phyloP scores from a whole-genome alignment of 75 land plant species.

The Cryptomeria japonica region DNA sequence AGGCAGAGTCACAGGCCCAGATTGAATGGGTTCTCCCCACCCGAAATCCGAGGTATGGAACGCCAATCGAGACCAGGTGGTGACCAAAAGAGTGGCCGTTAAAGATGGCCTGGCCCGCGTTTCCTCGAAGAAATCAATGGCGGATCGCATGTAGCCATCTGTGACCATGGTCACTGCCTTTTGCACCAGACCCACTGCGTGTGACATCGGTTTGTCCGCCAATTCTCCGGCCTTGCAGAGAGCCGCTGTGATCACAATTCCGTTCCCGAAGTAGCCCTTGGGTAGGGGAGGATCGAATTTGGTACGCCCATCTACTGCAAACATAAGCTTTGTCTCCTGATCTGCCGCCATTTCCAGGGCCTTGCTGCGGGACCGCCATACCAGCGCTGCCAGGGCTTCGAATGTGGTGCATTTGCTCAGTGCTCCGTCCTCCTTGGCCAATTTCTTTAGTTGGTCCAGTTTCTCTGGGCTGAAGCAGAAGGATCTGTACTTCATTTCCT shows the following conservation, averaged over 20 bases:
- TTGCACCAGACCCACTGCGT: conserved; percentile 56
- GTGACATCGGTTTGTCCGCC: conserved; percentile 41
- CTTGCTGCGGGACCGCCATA: conserved; percentile 66
- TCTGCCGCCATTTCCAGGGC: conserved; percentile 51
- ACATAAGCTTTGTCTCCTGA: conserved; percentile 73
- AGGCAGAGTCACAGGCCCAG: conserved; percentile 82
- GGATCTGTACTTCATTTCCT: conserved; percentile 48
- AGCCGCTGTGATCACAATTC: conserved; percentile 66
- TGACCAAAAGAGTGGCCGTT: conserved; percentile 71
- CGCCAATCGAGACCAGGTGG: conserved; percentile 82
- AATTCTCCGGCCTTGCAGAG: conserved; percentile 58
- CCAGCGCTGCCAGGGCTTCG: conserved; percentile 75
- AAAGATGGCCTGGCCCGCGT: conserved; percentile 69
- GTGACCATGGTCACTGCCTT: conserved; percentile 64
- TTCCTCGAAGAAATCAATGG: conserved; percentile 77
- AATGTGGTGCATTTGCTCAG: conserved; percentile 71
- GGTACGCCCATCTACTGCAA: conserved; percentile 83
- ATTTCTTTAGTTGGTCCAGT: conserved; percentile 50
- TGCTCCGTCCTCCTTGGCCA: conserved; percentile 53
- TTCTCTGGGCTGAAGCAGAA: conserved; percentile 54
- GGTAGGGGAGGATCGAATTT: conserved; percentile 75
- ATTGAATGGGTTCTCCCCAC: conserved; percentile 78
- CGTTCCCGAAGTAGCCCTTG: conserved; percentile 79
- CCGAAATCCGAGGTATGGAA: conserved; percentile 90
- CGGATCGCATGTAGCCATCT: conserved; percentile 77